A percentile compares a stretch with the other conserved stretches of the same genome.
Conservation (phyloP, 2,329 filamentous ascomycete species). For the Madurella mycetomatis region DNA sequence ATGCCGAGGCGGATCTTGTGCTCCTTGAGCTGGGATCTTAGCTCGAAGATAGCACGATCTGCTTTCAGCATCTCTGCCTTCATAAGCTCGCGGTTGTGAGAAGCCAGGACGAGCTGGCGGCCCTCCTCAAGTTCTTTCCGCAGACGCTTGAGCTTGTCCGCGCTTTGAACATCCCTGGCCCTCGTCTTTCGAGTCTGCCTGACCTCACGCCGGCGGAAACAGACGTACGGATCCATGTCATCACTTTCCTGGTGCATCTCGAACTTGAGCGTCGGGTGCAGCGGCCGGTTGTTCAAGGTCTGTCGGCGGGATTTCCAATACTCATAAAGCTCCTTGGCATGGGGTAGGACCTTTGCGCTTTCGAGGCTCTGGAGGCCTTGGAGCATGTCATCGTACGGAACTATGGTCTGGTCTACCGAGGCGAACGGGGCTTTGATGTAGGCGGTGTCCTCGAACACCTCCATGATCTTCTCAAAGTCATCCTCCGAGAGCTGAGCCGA, state of each 20-base stretch:
- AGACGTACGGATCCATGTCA: conserved; percentile 95
- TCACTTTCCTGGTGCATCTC: conserved; percentile 93
- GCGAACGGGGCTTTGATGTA: conserved; percentile 82
- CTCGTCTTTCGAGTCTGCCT: conserved; percentile 92
- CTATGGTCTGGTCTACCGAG: conserved; percentile 80
- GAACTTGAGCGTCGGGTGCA: conserved; percentile 82
- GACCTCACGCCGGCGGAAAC: conserved; percentile 91
- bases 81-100: conserved; percentile 73
- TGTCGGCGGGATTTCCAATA: conserved; percentile 77
- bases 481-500: conserved; percentile 72
- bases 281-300: conserved; percentile 61
- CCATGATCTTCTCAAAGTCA: conserved; percentile 90
- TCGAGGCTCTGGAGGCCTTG: conserved; percentile 55
- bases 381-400: conserved; percentile 73
- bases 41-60: conserved; percentile 76
- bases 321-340: conserved; percentile 77
- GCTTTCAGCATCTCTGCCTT: conserved; percentile 72
- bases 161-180: conserved; percentile 87
- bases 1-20: conserved; percentile 84
- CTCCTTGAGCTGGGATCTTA: conserved; percentile 76
- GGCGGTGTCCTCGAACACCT: conserved; percentile 87
- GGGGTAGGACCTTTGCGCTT: conserved; percentile 45
- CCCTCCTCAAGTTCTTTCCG: conserved; percentile 88
- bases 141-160: conserved; percentile 88
- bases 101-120: conserved; percentile 70